These are phyloP conservation scores for Globisporangium parvum DNA, from an alignment of 352 stramenopile species.

Conservation along the genomic window DNA sequence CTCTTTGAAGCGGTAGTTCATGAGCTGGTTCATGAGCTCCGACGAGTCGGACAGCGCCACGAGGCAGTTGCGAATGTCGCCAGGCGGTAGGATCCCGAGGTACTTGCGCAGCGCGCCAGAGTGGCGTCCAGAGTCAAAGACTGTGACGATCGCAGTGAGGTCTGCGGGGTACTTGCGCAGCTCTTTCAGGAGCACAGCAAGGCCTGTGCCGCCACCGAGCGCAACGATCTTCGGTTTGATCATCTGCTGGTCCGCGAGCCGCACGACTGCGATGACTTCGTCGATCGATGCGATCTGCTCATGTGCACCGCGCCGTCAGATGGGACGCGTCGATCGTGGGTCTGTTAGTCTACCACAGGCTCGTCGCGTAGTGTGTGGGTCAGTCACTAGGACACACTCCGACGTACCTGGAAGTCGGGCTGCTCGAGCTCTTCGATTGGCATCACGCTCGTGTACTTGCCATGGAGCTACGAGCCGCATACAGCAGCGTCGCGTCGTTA, in stretches of 20 bases:
- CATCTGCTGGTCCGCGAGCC: constrained; percentile 73
- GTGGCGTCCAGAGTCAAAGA: constrained; percentile 82
- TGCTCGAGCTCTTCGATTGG: constrained; percentile 80
- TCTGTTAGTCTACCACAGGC: background rate
- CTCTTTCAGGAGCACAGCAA: constrained; percentile 81
- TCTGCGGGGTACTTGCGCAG: constrained; percentile 79
- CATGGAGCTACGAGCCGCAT: constrained; percentile 43
- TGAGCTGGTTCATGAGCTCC: constrained; percentile 82
- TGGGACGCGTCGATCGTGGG: no score
- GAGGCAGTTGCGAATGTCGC: constrained; percentile 84
- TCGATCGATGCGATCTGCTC: constrained; percentile 71
- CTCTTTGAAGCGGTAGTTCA: constrained; percentile 86
- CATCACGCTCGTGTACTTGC: constrained; percentile 83
- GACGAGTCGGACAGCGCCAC: constrained; percentile 80
- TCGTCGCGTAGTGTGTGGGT: background rate
- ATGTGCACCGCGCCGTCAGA: no score
- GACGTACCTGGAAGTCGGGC: constrained; percentile 61
- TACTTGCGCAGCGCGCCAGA: constrained; percentile 78
- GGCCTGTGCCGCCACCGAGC: constrained; percentile 69
- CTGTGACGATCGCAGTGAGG: constrained; percentile 84
- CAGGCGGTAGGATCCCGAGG: constrained; percentile 72
- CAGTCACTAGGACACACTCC: no score
- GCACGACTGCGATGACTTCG: constrained; percentile 65
- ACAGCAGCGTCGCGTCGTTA: background rate
- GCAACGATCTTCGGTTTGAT: constrained; percentile 82